Percentiles rank a stretch among this genome's conserved stretches.
Evolutionary conservation across 352 stramenopile genomes (phyloP).

Genomic region (Pythium insidiosum): DNA sequence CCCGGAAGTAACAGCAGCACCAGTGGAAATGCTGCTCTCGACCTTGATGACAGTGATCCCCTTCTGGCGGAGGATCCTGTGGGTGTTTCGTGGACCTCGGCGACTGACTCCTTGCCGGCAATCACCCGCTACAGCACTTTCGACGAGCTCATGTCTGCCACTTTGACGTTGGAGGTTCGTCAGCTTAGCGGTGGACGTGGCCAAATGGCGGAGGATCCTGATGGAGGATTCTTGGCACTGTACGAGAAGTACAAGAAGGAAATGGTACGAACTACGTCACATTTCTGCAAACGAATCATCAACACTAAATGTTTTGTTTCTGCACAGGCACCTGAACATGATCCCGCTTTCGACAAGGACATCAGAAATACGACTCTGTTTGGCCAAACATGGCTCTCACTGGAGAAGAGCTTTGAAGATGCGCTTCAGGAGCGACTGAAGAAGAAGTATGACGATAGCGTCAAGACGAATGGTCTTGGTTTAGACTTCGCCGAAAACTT

Average conservation of each 20-base stretch:
- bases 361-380: conserved; percentile 83
- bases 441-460: conserved; percentile 54
- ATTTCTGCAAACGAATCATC: too few species aligned
- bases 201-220: conserved; percentile 79
- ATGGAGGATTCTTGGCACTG: conserved; percentile 72
- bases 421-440: conserved; percentile 81
- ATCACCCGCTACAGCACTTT: conserved; percentile 88
- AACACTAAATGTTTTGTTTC: too few species aligned
- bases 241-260: conserved; percentile 86
- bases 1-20: too few species aligned
- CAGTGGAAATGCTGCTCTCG: conserved; percentile 27
- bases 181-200: conserved; percentile 73
- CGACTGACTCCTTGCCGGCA: conserved; percentile 56
- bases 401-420: conserved; percentile 88
- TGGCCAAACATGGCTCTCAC: conserved; percentile 81
- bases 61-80: conserved; percentile 75
- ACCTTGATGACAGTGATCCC: conserved; percentile 38
- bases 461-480: conserved; percentile 34
- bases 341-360: conserved; percentile 69
- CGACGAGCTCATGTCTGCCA: conserved; percentile 87
- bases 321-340: conserved; percentile 23
- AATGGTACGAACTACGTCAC: too few species aligned
- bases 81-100: conserved; percentile 56
- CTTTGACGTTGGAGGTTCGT: conserved; percentile 78
- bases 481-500: conserved; percentile 70